Evolutionary conservation across 2,329 filamentous ascomycete species (phyloP).

Genomic region (Eutypella sp.): DNA sequence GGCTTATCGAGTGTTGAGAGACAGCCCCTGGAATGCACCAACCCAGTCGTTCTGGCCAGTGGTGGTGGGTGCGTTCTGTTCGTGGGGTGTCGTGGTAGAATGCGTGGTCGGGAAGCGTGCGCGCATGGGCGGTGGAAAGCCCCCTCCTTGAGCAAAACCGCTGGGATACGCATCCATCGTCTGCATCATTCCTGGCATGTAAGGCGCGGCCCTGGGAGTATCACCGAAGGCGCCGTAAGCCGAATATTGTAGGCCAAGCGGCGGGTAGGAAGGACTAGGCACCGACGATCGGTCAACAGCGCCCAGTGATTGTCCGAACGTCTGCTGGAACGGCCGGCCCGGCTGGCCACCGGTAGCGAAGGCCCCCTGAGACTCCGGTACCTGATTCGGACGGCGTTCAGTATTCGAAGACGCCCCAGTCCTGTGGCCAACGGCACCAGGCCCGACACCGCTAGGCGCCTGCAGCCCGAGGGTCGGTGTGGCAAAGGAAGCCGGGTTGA

Average conservation of each 20-base stretch:
- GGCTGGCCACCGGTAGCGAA: slow-evolving; percentile 34
- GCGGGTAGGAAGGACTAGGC: slow-evolving; percentile 34
- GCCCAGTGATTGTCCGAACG: slow-evolving; percentile 37
- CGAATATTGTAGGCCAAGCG: slow-evolving; percentile 35
- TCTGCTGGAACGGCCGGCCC: slow-evolving; percentile 37
- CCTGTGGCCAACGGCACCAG: slow-evolving; percentile 58
- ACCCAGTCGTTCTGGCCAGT: slow-evolving; percentile 55
- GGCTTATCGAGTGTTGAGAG: slow-evolving; percentile 56
- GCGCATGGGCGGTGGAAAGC: slow-evolving; percentile 43
- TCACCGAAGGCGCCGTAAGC: slow-evolving; percentile 40
- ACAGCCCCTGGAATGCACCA: slow-evolving; percentile 63
- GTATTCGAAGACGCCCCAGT: slow-evolving; percentile 39
- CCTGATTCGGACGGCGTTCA: slow-evolving; percentile 44
- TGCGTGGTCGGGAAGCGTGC: slow-evolving; percentile 30
- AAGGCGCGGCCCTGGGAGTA: slow-evolving; percentile 34
- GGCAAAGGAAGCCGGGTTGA: slow-evolving; percentile 94
- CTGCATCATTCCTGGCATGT: slow-evolving; percentile 34
- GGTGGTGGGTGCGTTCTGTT: slow-evolving; percentile 28
- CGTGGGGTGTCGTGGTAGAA: slow-evolving; percentile 27
- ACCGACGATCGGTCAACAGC: slow-evolving; percentile 36
- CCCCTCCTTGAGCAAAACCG: slow-evolving; percentile 34
- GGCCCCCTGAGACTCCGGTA: slow-evolving; percentile 34
- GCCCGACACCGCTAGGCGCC: slow-evolving; percentile 61
- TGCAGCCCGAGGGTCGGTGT: slow-evolving; percentile 69
- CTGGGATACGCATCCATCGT: slow-evolving; percentile 37